phyloP scores from a whole-genome alignment of 2,329 filamentous ascomycete genomes.

The Capronia epimyces region DNA sequence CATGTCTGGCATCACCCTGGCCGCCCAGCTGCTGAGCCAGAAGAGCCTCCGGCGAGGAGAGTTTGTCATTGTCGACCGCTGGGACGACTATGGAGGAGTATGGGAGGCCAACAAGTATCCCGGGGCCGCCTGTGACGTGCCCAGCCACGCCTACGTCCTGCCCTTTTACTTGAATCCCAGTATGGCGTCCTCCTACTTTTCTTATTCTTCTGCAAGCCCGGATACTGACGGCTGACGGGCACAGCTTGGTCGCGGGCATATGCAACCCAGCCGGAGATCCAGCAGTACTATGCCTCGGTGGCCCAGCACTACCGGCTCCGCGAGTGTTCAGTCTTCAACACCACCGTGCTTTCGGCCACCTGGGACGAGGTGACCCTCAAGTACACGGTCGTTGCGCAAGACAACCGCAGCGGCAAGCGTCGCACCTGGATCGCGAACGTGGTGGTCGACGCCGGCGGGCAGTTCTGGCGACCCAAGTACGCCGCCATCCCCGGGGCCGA shows the following conservation, averaged over 20 bases:
- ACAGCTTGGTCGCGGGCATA: background rate
- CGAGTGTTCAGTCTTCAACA: too few relatives aligned
- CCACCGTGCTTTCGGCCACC: too few relatives aligned
- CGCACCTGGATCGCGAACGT: conserved; percentile 18
- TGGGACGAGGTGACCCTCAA: too few relatives aligned
- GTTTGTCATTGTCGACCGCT: background rate
- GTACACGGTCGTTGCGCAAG: too few relatives aligned
- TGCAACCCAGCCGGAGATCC: background rate
- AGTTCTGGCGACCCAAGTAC: conserved; percentile 29
- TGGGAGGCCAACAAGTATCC: conserved; percentile 10
- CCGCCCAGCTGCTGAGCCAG: too few relatives aligned
- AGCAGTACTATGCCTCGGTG: too few relatives aligned
- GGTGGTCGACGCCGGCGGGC: conserved; percentile 33
- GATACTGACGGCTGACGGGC: too few relatives aligned
- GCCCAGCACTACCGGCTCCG: too few relatives aligned
- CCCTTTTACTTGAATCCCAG: conserved; percentile 49
- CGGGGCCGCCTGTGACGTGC: conserved; percentile 29
- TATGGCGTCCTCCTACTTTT: conserved; percentile 46
- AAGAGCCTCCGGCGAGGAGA: too few relatives aligned
- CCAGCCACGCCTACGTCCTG: conserved; percentile 52
- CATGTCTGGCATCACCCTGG: too few relatives aligned
- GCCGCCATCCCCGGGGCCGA: conserved; percentile 46
- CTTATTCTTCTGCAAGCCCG: background rate
- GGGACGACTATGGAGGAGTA: conserved; percentile 1
- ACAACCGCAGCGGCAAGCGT: too few relatives aligned